Conservation (phyloP, 768 basidiomycete genomes). For the Calocybe cyanea region DNA sequence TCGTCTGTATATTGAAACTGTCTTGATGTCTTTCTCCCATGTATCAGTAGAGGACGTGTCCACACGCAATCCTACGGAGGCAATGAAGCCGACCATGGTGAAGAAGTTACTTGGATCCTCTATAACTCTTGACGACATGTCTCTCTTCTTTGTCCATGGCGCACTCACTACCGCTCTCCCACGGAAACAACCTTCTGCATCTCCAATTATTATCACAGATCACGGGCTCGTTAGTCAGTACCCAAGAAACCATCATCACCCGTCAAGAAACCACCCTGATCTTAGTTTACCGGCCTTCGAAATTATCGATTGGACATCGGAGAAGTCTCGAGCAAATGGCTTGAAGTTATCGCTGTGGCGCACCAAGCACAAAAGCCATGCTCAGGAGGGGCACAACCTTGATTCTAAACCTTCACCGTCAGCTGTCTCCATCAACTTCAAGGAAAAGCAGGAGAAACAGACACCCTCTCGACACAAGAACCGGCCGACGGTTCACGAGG, state of each 20-base stretch:
- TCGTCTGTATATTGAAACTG: conserved; percentile 47
- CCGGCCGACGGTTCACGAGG: conserved; percentile 9
- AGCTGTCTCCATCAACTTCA: conserved; percentile 8
- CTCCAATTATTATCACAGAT: conserved; percentile 76
- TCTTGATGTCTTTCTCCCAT: conserved; percentile 25
- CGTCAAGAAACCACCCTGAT: conserved; percentile 23
- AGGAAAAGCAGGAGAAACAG: background rate
- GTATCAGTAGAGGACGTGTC: conserved; percentile 10
- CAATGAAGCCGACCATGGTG: background rate
- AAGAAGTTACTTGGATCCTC: background rate
- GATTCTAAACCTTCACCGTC: background rate
- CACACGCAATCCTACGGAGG: background rate
- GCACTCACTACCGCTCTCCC: background rate
- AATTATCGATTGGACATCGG: conserved; percentile 59
- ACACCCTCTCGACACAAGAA: background rate
- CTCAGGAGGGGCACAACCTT: background rate
- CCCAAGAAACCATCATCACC: conserved; percentile 37
- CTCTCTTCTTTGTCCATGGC: conserved; percentile 49
- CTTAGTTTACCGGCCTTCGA: conserved; percentile 51
- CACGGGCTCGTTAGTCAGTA: conserved; percentile 61
- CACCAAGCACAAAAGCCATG: conserved; percentile 26
- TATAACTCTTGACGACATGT: conserved; percentile 39
- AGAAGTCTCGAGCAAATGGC: conserved; percentile 34
- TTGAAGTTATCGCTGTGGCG: conserved; percentile 64
- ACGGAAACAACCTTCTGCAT: conserved; percentile 29